Conservation (phyloP, 164 flowering plant species). For the Pachysandra terminalis region DNA sequence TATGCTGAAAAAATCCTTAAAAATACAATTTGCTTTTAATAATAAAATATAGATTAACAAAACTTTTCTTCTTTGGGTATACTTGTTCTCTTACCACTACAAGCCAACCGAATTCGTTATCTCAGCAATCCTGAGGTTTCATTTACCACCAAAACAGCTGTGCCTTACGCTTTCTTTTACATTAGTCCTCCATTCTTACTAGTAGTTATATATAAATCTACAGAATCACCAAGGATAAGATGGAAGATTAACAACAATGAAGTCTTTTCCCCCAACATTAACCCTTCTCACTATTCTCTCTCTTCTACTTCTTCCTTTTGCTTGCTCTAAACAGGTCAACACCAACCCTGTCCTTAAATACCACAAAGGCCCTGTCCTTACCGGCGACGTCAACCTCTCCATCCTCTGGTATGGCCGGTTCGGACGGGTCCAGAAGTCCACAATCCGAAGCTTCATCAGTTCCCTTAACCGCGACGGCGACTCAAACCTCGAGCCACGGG, state of each 20-base stretch:
- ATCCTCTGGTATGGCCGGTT: constrained; percentile 43
- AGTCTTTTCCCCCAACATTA: no score
- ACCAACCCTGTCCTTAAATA: constrained; percentile 1
- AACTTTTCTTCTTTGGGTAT: no score
- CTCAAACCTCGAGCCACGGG: constrained; percentile 16
- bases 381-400: constrained; percentile 27
- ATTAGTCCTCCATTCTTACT: no score
- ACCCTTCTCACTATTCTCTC: not conserved
- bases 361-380: constrained; percentile 37
- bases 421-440: constrained; percentile 26
- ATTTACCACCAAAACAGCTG: no score
- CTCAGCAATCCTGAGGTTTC: no score
- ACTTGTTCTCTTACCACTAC: no score
- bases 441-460: constrained; percentile 25
- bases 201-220: no score
- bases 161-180: no score
- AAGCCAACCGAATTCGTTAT: no score
- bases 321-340: not conserved
- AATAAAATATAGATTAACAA: no score
- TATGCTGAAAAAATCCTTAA: no score
- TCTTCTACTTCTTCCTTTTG: constrained; percentile 6
- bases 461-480: constrained; percentile 17
- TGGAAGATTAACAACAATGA: constrained; percentile 4
- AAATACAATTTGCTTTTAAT: no score
- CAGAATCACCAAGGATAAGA: not conserved